Percentiles rank a stretch among this genome's conserved stretches.
phyloP scores from a whole-genome alignment of 208 protist genomes.

The Acanthamoeba culbertsoni region DNA sequence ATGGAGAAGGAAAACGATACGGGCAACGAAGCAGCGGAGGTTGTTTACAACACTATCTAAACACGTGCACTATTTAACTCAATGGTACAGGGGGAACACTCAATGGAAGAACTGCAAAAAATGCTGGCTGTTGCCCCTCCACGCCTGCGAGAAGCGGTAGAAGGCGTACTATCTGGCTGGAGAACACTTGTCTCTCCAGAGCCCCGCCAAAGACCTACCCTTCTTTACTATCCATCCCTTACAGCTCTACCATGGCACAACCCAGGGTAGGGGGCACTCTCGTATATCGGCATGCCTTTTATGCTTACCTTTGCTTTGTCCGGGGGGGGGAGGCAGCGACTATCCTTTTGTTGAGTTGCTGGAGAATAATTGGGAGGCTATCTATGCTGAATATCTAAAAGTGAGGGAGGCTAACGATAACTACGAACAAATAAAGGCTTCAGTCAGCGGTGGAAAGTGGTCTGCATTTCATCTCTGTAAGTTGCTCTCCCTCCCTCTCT shows the following conservation, averaged over 20 bases:
- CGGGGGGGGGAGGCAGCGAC: not conserved
- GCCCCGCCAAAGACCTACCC: not conserved
- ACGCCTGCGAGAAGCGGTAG: not conserved
- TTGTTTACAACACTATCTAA: no score
- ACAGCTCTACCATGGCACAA: constrained; percentile 27
- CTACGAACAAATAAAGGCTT: constrained; percentile 17
- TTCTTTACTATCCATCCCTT: constrained; percentile 40
- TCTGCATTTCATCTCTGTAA: constrained; percentile 22
- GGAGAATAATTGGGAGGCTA: not conserved
- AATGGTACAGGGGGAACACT: not conserved
- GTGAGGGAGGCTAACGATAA: not conserved
- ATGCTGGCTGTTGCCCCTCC: not conserved
- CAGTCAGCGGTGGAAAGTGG: constrained; percentile 33
- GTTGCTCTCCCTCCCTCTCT: not conserved
- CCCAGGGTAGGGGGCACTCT: not conserved
- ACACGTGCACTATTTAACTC: no score
- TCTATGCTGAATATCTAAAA: constrained; percentile 2
- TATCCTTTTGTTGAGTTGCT: not conserved
- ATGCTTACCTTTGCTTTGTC: not conserved
- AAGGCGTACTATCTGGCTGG: not conserved
- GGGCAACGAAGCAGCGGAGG: no score
- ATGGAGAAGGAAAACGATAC: no score
- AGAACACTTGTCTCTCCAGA: not conserved
- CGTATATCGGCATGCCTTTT: not conserved
- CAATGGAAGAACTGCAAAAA: not conserved